Percentiles rank a stretch among this genome's conserved stretches.
Evolutionary conservation across 805 yeast genomes (phyloP).

Genomic region (Pichia heedii): DNA sequence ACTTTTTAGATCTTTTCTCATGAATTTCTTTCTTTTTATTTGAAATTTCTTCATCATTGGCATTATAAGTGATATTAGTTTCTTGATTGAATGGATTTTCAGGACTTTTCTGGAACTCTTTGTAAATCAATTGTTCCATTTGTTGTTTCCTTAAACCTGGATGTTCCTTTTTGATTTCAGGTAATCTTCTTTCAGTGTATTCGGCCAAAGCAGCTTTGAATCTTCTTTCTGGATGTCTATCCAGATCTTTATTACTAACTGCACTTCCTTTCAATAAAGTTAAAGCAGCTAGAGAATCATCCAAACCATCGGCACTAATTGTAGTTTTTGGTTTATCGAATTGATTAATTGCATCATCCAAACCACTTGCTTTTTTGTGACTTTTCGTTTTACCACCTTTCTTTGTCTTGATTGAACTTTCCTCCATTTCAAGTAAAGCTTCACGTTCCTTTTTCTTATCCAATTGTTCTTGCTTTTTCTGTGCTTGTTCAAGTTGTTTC

Average conservation of each 20-base stretch:
- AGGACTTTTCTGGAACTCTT: constrained; percentile 73
- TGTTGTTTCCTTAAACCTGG: constrained; percentile 79
- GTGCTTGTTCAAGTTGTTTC: constrained; percentile 61
- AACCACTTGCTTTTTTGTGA: constrained; percentile 43
- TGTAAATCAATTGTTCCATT: constrained; percentile 59
- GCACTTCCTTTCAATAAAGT: constrained; percentile 52
- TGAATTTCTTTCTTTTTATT: constrained; percentile 22
- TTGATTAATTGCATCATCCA: constrained; percentile 58
- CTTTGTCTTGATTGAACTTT: constrained; percentile 46
- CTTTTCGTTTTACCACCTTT: constrained; percentile 58
- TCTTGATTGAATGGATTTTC: constrained; percentile 82
- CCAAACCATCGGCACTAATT: constrained; percentile 66
- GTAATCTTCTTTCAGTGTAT: constrained; percentile 61
- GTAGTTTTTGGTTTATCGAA: constrained; percentile 28
- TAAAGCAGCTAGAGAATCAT: constrained; percentile 70
- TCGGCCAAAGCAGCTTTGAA: constrained; percentile 73
- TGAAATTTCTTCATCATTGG: constrained; percentile 45
- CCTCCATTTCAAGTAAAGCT: constrained; percentile 49
- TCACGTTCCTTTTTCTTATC: constrained; percentile 80
- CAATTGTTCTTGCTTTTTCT: constrained; percentile 67
- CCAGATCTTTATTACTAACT: constrained; percentile 54
- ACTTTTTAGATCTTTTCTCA: constrained; percentile 25
- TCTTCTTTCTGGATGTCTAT: constrained; percentile 84
- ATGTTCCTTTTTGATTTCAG: constrained; percentile 63
- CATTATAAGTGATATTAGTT: constrained; percentile 55